A percentile compares a stretch with the other conserved stretches of the same genome.
Conservation (phyloP, 495 filamentous ascomycete genomes). For the Chaetomium tenue region DNA sequence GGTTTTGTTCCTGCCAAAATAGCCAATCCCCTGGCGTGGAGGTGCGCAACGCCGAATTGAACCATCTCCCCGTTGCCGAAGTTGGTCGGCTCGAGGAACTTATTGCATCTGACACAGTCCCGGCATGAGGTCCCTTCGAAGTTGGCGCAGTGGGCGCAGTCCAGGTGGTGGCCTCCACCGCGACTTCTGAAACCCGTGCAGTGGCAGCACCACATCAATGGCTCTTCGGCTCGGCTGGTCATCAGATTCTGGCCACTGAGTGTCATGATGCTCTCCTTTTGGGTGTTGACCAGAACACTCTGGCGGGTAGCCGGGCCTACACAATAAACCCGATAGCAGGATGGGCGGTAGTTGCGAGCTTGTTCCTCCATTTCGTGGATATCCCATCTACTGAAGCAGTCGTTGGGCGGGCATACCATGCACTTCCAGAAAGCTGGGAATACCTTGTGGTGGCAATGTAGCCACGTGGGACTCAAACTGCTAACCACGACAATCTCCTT, state of each 20-base stretch:
- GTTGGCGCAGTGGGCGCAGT: background rate
- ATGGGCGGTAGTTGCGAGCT: background rate
- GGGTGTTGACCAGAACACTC: background rate
- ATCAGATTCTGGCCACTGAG: conserved; percentile 5
- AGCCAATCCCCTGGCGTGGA: background rate
- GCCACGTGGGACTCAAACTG: background rate
- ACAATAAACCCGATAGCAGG: background rate
- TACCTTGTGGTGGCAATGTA: background rate
- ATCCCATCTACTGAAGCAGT: conserved; percentile 1
- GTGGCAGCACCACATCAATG: conserved; percentile 6
- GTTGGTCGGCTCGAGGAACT: background rate
- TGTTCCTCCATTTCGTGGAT: background rate
- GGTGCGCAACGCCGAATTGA: background rate
- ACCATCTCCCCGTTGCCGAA: conserved; percentile 2
- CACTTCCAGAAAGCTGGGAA: conserved; percentile 9
- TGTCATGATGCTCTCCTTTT: conserved; percentile 7
- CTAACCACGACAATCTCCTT: background rate
- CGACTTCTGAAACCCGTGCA: background rate
- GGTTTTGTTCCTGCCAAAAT: background rate
- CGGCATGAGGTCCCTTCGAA: background rate
- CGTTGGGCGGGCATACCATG: background rate
- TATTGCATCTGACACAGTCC: conserved; percentile 5
- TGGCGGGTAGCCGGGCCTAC: background rate
- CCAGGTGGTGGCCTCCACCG: background rate
- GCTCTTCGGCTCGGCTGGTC: background rate